Evolutionary conservation across 2,329 filamentous ascomycete species (phyloP).

Genomic region (Trichoderma atrobrunneum): DNA sequence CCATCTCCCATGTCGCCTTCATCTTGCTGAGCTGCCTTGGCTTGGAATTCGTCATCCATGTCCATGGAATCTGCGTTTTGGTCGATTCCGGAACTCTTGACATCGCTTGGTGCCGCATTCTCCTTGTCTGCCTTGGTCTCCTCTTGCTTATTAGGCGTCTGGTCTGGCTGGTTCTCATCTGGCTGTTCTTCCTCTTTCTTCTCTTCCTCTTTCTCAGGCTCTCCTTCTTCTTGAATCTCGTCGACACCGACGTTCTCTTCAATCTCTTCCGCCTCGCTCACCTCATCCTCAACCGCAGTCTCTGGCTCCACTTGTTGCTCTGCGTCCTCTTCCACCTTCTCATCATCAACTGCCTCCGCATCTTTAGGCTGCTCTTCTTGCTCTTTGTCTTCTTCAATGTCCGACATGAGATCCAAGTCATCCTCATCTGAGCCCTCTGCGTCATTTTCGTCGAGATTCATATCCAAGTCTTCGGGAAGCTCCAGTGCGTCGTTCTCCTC

Average conservation of each 20-base stretch:
- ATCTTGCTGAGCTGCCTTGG: constrained; percentile 61
- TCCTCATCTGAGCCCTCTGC: constrained; percentile 56
- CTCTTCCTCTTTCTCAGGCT: constrained; percentile 45
- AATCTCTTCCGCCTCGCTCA: constrained; percentile 55
- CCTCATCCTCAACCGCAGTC: constrained; percentile 49
- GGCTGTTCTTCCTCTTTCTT: constrained; percentile 48
- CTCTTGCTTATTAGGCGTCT: constrained; percentile 41
- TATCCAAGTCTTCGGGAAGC: constrained; percentile 82
- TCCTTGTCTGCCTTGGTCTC: constrained; percentile 55
- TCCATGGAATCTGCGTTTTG: constrained; percentile 62
- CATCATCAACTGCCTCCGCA: constrained; percentile 38
- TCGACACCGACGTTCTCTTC: constrained; percentile 41
- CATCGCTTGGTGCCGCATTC: constrained; percentile 62
- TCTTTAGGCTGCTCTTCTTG: constrained; percentile 37
- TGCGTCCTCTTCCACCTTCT: constrained; percentile 37
- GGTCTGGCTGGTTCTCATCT: constrained; percentile 47
- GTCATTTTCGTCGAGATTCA: constrained; percentile 70
- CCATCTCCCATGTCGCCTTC: constrained; percentile 65
- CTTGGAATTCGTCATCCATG: constrained; percentile 59
- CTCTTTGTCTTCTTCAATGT: constrained; percentile 47
- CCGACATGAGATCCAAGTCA: constrained; percentile 57
- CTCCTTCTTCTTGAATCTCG: constrained; percentile 48
- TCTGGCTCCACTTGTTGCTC: constrained; percentile 39
- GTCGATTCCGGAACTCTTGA: constrained; percentile 62
- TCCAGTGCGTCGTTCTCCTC: constrained; percentile 80